These are phyloP conservation scores for Arabis alpina DNA, from an alignment of 345 rosid genomes.

Conservation along the genomic window DNA sequence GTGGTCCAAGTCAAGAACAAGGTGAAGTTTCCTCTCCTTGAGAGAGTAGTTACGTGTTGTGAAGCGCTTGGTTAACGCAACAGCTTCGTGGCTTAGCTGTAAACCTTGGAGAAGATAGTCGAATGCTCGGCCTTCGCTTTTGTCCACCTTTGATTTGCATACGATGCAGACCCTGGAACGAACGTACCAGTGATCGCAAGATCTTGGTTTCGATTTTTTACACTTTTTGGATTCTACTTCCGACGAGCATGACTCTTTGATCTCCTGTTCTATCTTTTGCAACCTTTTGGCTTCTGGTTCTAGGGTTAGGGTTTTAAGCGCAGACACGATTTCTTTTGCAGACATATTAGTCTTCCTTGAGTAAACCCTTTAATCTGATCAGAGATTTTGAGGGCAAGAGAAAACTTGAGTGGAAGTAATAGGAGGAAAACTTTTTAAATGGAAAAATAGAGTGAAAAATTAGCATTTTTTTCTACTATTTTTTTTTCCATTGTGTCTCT, in stretches of 20 bases:
- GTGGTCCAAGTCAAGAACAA: conserved; percentile 33
- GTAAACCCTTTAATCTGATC: not conserved
- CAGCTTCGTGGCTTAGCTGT: conserved; percentile 21
- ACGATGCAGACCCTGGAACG: not conserved
- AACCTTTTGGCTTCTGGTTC: conserved; percentile 13
- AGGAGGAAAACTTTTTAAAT: too few species aligned
- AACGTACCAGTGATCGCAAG: conserved; percentile 26
- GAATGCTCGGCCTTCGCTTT: not conserved
- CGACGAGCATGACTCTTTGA: not conserved
- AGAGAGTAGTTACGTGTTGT: not conserved
- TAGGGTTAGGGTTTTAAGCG: not conserved
- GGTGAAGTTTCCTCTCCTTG: conserved; percentile 16
- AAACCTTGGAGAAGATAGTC: conserved; percentile 2
- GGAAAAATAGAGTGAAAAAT: too few species aligned
- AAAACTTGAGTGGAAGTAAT: too few species aligned
- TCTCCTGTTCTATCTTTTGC: not conserved
- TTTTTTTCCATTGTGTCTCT: too few species aligned
- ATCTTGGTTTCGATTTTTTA: not conserved
- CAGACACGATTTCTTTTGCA: conserved; percentile 7
- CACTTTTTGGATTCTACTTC: not conserved
- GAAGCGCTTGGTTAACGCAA: not conserved
- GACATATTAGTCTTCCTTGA: not conserved
- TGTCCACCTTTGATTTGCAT: conserved; percentile 1
- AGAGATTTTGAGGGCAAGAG: too few species aligned
- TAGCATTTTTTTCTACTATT: too few species aligned